phyloP scores from a whole-genome alignment of 2,329 filamentous ascomycete genomes.

The Fusarium algeriense region DNA sequence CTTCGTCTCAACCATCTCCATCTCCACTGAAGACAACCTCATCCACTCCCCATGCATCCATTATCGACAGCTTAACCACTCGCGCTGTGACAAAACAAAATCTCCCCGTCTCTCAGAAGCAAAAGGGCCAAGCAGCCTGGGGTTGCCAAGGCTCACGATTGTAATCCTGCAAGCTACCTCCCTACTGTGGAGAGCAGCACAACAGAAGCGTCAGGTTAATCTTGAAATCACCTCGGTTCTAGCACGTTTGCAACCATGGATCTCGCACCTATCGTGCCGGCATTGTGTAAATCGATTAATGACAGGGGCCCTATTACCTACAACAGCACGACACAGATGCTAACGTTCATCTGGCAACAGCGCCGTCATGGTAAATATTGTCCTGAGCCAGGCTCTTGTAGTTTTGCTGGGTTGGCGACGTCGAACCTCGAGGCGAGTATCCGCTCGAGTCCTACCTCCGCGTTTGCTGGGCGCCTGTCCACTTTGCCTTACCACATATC shows the following conservation, averaged over 20 bases:
- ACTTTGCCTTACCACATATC: conserved; percentile 24
- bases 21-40: conserved; percentile 35
- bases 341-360: conserved; percentile 30
- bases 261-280: conserved; percentile 27
- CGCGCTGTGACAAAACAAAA: conserved; percentile 31
- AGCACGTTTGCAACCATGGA: conserved; percentile 24
- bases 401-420: conserved; percentile 24
- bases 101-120: conserved; percentile 39
- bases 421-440: conserved; percentile 21
- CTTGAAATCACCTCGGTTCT: conserved; percentile 24
- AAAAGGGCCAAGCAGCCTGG: conserved; percentile 39
- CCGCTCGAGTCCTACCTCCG: conserved; percentile 20
- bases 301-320: conserved; percentile 19
- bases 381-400: conserved; percentile 6
- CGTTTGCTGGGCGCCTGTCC: conserved; percentile 27
- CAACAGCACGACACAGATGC: conserved; percentile 13
- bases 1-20: conserved; percentile 21
- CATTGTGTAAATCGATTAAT: conserved; percentile 34
- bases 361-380: conserved; percentile 25
- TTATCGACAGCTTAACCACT: conserved; percentile 33
- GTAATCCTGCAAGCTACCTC: conserved; percentile 12
- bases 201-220: conserved; percentile 20
- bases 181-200: conserved; percentile 12
- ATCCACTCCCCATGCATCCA: conserved; percentile 39
- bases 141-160: conserved; percentile 38